phyloP scores from a whole-genome alignment of 192 early-diverging fungal species.

The Backusella macrospora region DNA sequence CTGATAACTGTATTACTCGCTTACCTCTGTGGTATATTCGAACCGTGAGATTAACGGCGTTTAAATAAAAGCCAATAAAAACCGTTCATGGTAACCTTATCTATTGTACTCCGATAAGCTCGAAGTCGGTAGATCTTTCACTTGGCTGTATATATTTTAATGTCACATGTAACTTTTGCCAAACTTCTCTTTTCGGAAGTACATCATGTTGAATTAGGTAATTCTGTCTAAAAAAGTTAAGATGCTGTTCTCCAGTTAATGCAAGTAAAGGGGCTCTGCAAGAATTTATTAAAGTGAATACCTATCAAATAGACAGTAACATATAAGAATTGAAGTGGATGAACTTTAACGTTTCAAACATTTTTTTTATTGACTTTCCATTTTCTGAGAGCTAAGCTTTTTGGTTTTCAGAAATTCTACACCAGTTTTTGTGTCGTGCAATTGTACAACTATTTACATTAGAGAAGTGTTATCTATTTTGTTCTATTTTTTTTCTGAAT shows the following conservation, averaged over 20 bases:
- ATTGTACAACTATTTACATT: not conserved
- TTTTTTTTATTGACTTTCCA: no score
- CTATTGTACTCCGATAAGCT: constrained; percentile 6
- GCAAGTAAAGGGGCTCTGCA: not conserved
- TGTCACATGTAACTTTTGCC: constrained; percentile 8
- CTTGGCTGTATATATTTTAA: not conserved
- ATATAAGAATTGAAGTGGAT: no score
- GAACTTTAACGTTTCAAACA: no score
- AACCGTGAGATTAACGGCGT: not conserved
- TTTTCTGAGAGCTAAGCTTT: no score
- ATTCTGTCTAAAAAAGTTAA: not conserved
- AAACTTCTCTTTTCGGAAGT: not conserved
- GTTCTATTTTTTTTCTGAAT: not conserved
- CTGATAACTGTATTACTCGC: constrained; percentile 9
- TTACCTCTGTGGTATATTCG: not conserved
- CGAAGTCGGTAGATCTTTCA: constrained; percentile 8
- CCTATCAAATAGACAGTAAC: no score
- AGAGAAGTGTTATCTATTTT: no score
- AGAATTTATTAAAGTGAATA: no score
- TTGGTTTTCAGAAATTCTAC: not conserved
- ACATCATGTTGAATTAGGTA: not conserved
- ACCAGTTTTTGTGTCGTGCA: not conserved
- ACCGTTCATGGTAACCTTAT: not conserved
- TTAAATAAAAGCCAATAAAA: not conserved
- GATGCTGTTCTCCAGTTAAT: not conserved